Conservation (phyloP, 257 asterid species). For the Salvia hispanica region DNA sequence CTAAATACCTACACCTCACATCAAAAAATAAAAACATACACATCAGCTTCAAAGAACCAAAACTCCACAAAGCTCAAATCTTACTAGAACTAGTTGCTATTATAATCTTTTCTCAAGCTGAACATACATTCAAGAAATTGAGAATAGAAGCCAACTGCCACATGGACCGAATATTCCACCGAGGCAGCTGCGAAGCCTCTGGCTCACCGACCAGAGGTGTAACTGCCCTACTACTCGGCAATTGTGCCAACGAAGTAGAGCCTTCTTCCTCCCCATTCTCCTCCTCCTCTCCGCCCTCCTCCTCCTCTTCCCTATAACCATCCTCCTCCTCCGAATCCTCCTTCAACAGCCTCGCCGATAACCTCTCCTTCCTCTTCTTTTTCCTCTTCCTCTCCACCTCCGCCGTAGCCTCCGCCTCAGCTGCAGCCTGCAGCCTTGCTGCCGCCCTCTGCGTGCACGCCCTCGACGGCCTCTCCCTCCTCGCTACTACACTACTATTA, state of each 20-base stretch:
- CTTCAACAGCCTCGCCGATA: slow-evolving; percentile 63
- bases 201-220: slow-evolving; percentile 80
- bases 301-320: slow-evolving; percentile 43
- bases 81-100: slow-evolving; percentile 7
- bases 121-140: slow-evolving; percentile 90
- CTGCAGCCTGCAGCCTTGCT: slow-evolving; percentile 86
- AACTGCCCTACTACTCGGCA: slow-evolving; percentile 58
- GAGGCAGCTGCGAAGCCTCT: slow-evolving; percentile 84
- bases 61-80: slow-evolving; percentile 28
- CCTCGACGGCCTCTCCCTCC: slow-evolving; percentile 95
- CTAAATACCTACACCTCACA: slow-evolving; percentile 80
- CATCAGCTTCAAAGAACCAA: slow-evolving; percentile 34
- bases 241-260: slow-evolving; percentile 39
- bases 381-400: slow-evolving; percentile 68
- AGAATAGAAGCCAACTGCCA: slow-evolving; percentile 98
- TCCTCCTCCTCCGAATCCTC: slow-evolving; percentile 60
- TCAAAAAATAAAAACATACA: slow-evolving; percentile 10
- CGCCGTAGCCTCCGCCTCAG: slow-evolving; percentile 72
- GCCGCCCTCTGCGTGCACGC: slow-evolving; percentile 97
- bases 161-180: slow-evolving; percentile 92
- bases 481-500: slow-evolving; percentile 48
- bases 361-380: slow-evolving; percentile 57
- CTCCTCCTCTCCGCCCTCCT: slow-evolving; percentile 44
- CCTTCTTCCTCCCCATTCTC: slow-evolving; percentile 36
- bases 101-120: slow-evolving; percentile 2